phyloP scores from a whole-genome alignment of 2,329 filamentous ascomycete genomes.

The Diaporthe destruens region DNA sequence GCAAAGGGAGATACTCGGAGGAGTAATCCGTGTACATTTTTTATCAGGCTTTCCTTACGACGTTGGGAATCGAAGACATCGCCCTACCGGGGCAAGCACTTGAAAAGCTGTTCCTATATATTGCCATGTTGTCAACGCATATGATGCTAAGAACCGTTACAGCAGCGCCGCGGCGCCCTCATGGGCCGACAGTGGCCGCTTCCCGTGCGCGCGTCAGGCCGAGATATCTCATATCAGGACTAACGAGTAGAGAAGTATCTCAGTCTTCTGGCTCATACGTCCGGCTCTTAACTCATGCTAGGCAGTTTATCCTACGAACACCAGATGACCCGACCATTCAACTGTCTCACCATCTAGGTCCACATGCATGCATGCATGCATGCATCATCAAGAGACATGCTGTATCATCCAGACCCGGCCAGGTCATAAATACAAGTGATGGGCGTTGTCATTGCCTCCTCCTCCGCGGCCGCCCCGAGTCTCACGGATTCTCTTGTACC shows the following conservation, averaged over 20 bases:
- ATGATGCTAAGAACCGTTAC: background rate
- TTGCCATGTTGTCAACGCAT: background rate
- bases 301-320: too few relatives aligned
- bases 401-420: background rate
- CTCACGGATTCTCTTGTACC: background rate
- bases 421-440: background rate
- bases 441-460: too few relatives aligned
- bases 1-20: slow-evolving; percentile 40
- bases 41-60: slow-evolving; percentile 42
- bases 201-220: background rate
- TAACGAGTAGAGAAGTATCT: background rate
- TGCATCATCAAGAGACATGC: background rate
- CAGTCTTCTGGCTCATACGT: too few relatives aligned
- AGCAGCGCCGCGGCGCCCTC: background rate
- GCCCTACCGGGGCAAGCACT: slow-evolving; percentile 16
- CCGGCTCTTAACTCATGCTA: background rate
- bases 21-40: slow-evolving; percentile 58
- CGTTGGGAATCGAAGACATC: slow-evolving; percentile 38
- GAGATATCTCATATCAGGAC: background rate
- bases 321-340: background rate
- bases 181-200: too few relatives aligned
- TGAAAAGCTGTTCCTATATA: background rate
- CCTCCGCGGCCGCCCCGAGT: background rate
- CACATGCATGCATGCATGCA: background rate
- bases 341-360: background rate